These are phyloP conservation scores for Debaryomycetaceae sp. DNA, from an alignment of 1,139 yeast species.

Conservation along the genomic window DNA sequence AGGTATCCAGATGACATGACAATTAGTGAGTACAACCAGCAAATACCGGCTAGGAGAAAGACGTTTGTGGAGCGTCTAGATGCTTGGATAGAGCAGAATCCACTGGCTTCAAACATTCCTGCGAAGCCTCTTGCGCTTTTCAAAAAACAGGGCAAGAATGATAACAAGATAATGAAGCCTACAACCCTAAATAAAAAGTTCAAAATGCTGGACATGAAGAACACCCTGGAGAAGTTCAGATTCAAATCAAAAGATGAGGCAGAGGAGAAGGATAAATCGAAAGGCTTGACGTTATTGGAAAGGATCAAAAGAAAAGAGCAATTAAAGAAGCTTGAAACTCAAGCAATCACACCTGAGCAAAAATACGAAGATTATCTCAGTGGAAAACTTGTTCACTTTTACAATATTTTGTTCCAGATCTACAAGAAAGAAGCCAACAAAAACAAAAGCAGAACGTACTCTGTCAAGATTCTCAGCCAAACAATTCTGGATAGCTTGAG, in stretches of 20 bases:
- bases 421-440: constrained; percentile 10
- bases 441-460: constrained; percentile 15
- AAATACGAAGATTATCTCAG: constrained; percentile 35
- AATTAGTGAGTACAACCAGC: constrained; percentile 3
- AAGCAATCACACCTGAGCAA: constrained; percentile 25
- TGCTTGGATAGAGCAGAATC: constrained; percentile 48
- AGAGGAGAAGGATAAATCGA: constrained; percentile 15
- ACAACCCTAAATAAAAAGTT: constrained; percentile 5
- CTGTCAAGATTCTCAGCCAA: constrained; percentile 23
- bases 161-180: not conserved
- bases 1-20: constrained; percentile 1
- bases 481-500: constrained; percentile 33
- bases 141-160: not conserved
- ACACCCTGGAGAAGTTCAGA: constrained; percentile 29
- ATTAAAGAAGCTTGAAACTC: constrained; percentile 11
- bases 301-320: constrained; percentile 38
- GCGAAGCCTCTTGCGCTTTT: not conserved
- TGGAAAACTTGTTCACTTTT: constrained; percentile 39
- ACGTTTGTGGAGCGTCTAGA: constrained; percentile 59
- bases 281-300: constrained; percentile 41
- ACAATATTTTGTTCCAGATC: constrained; percentile 35
- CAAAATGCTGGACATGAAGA: constrained; percentile 18
- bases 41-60: constrained; percentile 49
- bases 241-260: constrained; percentile 25
- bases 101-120: constrained; percentile 5